phyloP scores from a whole-genome alignment of 306 rosid genomes.

The Vicia faba region DNA sequence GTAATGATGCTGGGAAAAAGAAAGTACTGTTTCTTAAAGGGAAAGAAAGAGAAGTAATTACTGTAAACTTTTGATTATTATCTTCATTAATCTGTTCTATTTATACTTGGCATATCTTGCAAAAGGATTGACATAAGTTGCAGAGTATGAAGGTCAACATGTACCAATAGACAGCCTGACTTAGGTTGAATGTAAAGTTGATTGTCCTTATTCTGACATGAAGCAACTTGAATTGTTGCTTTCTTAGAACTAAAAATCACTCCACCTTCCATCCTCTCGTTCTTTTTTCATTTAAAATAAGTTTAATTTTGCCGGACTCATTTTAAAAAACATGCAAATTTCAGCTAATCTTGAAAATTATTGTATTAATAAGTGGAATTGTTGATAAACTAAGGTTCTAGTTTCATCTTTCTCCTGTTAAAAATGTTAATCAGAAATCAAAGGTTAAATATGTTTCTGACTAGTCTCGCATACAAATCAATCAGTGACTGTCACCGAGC shows the following conservation, averaged over 20 bases:
- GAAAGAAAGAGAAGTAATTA: slow-evolving; percentile 55
- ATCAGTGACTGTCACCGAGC: slow-evolving; percentile 15
- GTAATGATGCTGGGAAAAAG: slow-evolving; percentile 57
- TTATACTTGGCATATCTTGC: slow-evolving; percentile 25
- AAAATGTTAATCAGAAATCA: slow-evolving; percentile 5
- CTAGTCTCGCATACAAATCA: not conserved
- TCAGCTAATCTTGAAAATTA: slow-evolving; percentile 7
- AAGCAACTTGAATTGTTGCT: slow-evolving; percentile 27
- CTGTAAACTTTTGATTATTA: slow-evolving; percentile 44
- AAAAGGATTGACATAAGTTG: slow-evolving; percentile 25
- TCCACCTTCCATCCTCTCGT: not conserved
- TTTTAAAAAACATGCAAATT: slow-evolving; percentile 10
- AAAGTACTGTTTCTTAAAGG: slow-evolving; percentile 61
- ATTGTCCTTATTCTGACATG: slow-evolving; percentile 12
- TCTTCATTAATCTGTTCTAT: slow-evolving; percentile 27
- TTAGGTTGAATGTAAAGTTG: slow-evolving; percentile 9
- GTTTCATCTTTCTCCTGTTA: slow-evolving; percentile 11
- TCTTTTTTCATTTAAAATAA: not conserved
- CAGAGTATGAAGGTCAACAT: not conserved
- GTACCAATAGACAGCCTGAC: slow-evolving; percentile 7
- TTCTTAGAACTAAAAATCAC: slow-evolving; percentile 12
- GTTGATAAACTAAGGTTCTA: slow-evolving; percentile 1
- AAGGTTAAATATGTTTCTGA: slow-evolving; percentile 9
- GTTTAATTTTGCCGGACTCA: not conserved
- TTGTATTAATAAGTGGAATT: slow-evolving; percentile 2